Evolutionary conservation across 768 basidiomycete genomes (phyloP), one percentile per base, ranked within the genome.

Genomic region (Cyclocybe cylindracea): DNA sequence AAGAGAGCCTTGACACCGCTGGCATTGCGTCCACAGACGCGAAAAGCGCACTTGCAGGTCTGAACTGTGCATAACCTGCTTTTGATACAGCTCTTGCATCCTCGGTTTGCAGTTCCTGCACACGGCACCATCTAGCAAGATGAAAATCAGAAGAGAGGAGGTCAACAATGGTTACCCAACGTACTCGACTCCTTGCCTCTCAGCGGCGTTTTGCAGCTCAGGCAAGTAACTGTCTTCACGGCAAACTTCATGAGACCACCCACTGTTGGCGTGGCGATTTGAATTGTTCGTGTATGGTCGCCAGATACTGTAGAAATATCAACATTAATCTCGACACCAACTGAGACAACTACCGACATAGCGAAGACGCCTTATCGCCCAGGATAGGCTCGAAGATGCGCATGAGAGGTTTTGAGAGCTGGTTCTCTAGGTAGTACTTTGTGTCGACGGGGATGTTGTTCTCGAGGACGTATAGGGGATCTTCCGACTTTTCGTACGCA

Each of bases 231-330:
- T 0, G 91, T 96, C 72, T 94, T 96, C 29, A 98, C 94, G 0
- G 95, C 94, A 62, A 98, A 99, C 67, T 96, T 98, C 97, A 99
- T 99, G 47, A 99, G 70, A 19, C 97, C 97, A 13, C 97, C 97
- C 8, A 94, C 84, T 0, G 93, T 95, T 0, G 97, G 97, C 1
- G 97, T 98, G 4, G 95, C 94, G 45, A 98, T 98, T 56, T 94
- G 87, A 43, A 99, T 97, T 0, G 94, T 86, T 31, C 97, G 79
- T 2, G 97, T 98, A 63, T 99, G 97, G 59, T 96, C 94, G 2
- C 97, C 97, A 19, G 92, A 88, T 43, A 99, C 96, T 98, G 58
- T 35, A 37, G 6, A 37, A 8, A 44, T 59, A 34, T 57, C 10
- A 38, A 34, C 14, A 44, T 29, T 40, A 53, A 44, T 52, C 43